Evolutionary conservation across 352 stramenopile genomes (phyloP), one percentile per base, ranked within the genome.

Genomic region (Blastocystis sp.): DNA sequence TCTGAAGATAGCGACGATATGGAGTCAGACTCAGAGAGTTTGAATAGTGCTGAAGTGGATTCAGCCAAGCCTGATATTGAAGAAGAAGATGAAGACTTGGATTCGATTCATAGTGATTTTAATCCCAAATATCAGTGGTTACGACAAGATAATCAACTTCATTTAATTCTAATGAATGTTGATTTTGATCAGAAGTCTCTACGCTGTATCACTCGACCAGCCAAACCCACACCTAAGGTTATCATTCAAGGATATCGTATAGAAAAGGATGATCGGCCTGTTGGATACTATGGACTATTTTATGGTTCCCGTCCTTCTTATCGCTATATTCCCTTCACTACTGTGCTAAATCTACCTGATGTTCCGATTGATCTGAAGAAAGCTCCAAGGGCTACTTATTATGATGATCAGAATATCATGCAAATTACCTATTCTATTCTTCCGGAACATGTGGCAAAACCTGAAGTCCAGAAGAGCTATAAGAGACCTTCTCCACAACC

Each of bases 101-200:
- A 37, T 17, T 17, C 6, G 19, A 64, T 84, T 24, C 27, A 48
- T 22, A 60, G 73, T 56, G 51, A 66, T n/a, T 84, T 68, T 51
- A 62, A 68, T 13, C 73, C 73, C 1, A 84, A 84, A n/a, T 84
- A 84, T 44, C 73, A 84, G 53, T 84, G 73, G 73, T 57, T 84
- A n/a, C 19, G 53, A n/a, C 24, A 84, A 57, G 73, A 57, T 9
- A 84, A 84, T 42, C 2, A 68, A 24, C 24, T 84, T 15, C 37
- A 68, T 64, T 22, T 84, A 24, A 68, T 84, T 9, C n/a, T 84
- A 2, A 33, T 84, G 27, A 48, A 84, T 42, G 73, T 84, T 0
- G 53, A 84, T 37, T 84, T 84, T 42, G 73, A 84, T 27, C 51
- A 84, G 53, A 27, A 58, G 19, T 84, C 73, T 7, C 51, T 84